phyloP scores from a whole-genome alignment of 345 rosid genomes.

The Eucalyptus sideroxylon region DNA sequence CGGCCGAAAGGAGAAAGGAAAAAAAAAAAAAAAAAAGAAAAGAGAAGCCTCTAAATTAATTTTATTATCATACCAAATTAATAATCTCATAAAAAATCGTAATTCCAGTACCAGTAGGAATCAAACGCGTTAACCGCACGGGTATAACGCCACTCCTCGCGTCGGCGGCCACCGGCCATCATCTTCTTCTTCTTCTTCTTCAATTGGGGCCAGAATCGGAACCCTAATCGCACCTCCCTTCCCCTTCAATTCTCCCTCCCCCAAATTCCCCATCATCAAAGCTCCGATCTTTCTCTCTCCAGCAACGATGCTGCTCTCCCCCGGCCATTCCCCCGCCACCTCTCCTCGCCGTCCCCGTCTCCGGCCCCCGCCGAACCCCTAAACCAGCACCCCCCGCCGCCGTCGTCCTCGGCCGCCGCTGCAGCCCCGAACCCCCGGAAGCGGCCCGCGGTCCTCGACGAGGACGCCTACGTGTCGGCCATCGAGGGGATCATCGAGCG shows the following conservation, averaged over 20 bases:
- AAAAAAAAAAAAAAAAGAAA: background rate
- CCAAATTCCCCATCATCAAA: background rate
- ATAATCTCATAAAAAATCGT: background rate
- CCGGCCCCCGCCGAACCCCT: slow-evolving; percentile 9
- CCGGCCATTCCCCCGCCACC: slow-evolving; percentile 37
- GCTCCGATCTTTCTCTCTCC: background rate
- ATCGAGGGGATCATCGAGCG: slow-evolving; percentile 96
- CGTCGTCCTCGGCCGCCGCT: background rate
- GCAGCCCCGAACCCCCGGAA: slow-evolving; percentile 28
- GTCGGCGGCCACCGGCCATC: background rate
- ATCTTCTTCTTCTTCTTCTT: background rate
- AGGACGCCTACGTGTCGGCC: slow-evolving; percentile 74
- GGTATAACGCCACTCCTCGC: background rate
- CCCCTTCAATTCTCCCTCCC: background rate
- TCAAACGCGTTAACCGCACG: background rate
- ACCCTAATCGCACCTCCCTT: background rate
- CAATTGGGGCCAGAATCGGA: background rate
- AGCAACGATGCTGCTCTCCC: slow-evolving; percentile 2
- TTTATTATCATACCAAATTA: background rate
- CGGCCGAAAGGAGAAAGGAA: background rate
- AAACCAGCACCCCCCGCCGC: slow-evolving; percentile 2
- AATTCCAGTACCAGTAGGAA: background rate
- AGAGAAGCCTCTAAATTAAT: background rate
- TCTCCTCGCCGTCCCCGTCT: slow-evolving; percentile 60
- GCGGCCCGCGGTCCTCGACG: slow-evolving; percentile 59